These are phyloP conservation scores for Globisporangium splendens DNA, from an alignment of 352 stramenopile species.

Conservation along the genomic window DNA sequence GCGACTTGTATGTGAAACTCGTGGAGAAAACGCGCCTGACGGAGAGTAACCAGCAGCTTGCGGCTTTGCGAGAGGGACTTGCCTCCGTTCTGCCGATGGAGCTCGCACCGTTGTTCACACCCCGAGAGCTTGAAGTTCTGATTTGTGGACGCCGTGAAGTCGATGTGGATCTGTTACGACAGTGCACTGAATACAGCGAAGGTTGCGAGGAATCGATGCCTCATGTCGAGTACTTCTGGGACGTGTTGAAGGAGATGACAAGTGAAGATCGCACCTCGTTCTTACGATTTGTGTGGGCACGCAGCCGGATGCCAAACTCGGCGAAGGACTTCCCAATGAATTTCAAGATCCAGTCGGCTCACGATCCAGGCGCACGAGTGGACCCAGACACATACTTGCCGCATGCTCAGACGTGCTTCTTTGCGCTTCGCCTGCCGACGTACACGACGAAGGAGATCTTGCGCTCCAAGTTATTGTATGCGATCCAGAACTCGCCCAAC, in stretches of 20 bases:
- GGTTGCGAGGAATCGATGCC: conserved; percentile 88
- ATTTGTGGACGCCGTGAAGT: conserved; percentile 96
- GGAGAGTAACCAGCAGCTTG: conserved; percentile 79
- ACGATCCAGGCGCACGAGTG: conserved; percentile 69
- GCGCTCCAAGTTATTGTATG: conserved; percentile 86
- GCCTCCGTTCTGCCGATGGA: conserved; percentile 95
- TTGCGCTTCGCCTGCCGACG: conserved; percentile 93
- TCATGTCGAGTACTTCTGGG: conserved; percentile 95
- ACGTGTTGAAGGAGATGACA: conserved; percentile 95
- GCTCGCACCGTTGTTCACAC: conserved; percentile 94
- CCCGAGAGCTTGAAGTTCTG: conserved; percentile 93
- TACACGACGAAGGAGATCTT: conserved; percentile 93
- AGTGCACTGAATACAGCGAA: conserved; percentile 97
- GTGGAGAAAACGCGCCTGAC: conserved; percentile 69
- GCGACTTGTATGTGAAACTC: conserved; percentile 56
- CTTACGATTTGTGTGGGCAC: conserved; percentile 97
- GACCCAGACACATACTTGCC: conserved; percentile 92
- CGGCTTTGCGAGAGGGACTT: conserved; percentile 82
- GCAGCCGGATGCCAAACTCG: conserved; percentile 95
- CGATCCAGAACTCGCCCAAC: conserved; percentile 95
- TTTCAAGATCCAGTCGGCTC: conserved; percentile 89
- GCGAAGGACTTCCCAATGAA: conserved; percentile 97
- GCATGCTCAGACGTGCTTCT: conserved; percentile 99
- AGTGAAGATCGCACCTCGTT: conserved; percentile 94
- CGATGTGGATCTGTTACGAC: conserved; percentile 94